Conservation (phyloP, 371 early-diverging fungal species). For the Mucor saturninus region DNA sequence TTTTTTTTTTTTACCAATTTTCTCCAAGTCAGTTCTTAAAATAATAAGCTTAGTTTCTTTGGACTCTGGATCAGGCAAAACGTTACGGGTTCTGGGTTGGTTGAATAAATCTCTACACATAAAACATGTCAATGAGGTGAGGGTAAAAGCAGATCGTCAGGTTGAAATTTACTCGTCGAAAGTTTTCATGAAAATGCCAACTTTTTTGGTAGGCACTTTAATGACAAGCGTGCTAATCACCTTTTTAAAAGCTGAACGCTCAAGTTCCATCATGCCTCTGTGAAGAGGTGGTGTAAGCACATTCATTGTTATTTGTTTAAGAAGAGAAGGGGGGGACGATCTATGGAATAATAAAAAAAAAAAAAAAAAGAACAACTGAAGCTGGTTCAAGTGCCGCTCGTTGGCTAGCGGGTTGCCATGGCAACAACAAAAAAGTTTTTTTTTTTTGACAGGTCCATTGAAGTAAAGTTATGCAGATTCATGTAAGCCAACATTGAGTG, state of each 20-base stretch:
- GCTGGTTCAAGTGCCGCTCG: too few relatives aligned
- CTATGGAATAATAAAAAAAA: constrained; percentile 1
- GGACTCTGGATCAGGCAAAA: constrained; percentile 61
- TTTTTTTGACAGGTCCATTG: too few relatives aligned
- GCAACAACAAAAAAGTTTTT: too few relatives aligned
- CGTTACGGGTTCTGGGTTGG: constrained; percentile 74
- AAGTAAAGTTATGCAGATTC: too few relatives aligned
- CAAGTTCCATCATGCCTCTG: constrained; percentile 61
- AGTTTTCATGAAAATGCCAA: constrained; percentile 58
- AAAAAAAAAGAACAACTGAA: constrained; percentile 1
- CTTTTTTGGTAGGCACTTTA: constrained; percentile 68
- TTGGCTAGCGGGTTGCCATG: background rate
- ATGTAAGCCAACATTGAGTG: too few relatives aligned
- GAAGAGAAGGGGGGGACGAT: background rate
- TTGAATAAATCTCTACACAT: constrained; percentile 66
- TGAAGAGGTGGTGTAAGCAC: constrained; percentile 43
- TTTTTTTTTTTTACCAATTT: constrained; percentile 13
- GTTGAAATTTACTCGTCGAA: constrained; percentile 44
- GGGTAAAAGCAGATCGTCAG: background rate
- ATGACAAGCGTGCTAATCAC: constrained; percentile 61
- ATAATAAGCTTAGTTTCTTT: constrained; percentile 68
- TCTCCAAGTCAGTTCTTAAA: constrained; percentile 42
- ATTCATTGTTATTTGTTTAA: constrained; percentile 6
- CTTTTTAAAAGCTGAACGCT: constrained; percentile 65
- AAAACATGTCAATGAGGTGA: background rate